Evolutionary conservation across 1,284 basidiomycete genomes (phyloP).

Genomic region (Fereydounia khargensis): DNA sequence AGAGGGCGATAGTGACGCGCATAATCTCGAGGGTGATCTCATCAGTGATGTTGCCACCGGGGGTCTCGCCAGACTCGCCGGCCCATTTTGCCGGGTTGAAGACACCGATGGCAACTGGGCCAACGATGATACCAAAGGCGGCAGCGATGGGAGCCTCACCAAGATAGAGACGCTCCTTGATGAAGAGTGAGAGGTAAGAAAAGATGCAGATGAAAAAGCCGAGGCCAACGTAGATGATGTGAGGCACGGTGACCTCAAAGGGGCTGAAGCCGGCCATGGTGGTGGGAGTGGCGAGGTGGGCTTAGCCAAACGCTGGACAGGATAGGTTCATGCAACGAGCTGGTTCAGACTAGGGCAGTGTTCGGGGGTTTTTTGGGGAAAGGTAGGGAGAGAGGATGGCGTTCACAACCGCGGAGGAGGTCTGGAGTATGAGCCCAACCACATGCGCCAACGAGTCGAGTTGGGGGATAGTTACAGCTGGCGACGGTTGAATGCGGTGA

Average conservation of each 20-base stretch:
- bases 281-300: background rate
- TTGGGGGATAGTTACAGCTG: too few relatives aligned
- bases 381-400: too few relatives aligned
- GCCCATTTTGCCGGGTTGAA: slow-evolving; percentile 86
- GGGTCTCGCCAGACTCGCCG: slow-evolving; percentile 60
- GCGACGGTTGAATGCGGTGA: too few relatives aligned
- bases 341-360: too few relatives aligned
- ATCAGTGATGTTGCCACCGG: slow-evolving; percentile 69
- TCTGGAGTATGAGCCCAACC: too few relatives aligned
- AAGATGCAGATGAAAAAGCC: slow-evolving; percentile 65
- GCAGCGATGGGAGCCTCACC: slow-evolving; percentile 97
- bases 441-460: too few relatives aligned
- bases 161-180: slow-evolving; percentile 89
- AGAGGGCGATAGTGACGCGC: slow-evolving; percentile 91
- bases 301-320: too few relatives aligned
- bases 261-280: slow-evolving; percentile 45
- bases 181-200: slow-evolving; percentile 88
- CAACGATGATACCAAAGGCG: slow-evolving; percentile 85
- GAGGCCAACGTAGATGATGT: slow-evolving; percentile 52
- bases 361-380: too few relatives aligned
- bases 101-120: slow-evolving; percentile 76
- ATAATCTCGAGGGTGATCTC: slow-evolving; percentile 71
- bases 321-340: too few relatives aligned
- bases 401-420: too few relatives aligned
- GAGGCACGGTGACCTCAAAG: slow-evolving; percentile 51